phyloP scores from a whole-genome alignment of 495 filamentous ascomycete species.

The Parathielavia hyrcaniae region DNA sequence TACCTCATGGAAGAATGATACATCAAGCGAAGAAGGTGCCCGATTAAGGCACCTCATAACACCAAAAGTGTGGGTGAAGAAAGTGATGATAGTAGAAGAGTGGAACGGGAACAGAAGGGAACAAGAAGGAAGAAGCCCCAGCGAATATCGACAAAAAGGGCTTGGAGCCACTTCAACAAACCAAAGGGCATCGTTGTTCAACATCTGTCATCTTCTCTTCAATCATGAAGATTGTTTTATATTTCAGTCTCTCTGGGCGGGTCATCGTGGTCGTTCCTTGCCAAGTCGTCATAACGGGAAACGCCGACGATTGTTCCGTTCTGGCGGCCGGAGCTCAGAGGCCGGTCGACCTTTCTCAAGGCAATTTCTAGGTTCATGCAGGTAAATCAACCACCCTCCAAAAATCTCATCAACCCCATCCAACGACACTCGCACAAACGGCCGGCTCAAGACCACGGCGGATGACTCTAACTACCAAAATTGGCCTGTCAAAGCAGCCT shows the following conservation, averaged over 20 bases:
- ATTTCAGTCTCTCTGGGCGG: neutral
- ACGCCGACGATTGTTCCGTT: neutral
- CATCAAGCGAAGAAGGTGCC: too few relatives aligned
- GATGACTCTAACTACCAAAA: neutral
- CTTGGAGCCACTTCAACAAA: too few relatives aligned
- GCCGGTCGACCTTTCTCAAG: neutral
- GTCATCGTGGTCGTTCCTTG: neutral
- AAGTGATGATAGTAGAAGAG: too few relatives aligned
- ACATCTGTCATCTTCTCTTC: neutral
- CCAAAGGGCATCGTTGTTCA: too few relatives aligned
- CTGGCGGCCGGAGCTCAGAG: conserved; percentile 2
- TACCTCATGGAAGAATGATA: too few relatives aligned
- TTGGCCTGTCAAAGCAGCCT: conserved; percentile 2
- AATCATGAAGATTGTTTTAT: neutral
- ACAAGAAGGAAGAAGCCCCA: too few relatives aligned
- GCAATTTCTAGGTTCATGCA: conserved; percentile 10
- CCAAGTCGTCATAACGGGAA: neutral
- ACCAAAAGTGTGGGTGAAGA: too few relatives aligned
- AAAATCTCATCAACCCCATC: neutral
- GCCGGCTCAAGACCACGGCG: neutral
- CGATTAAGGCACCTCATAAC: too few relatives aligned
- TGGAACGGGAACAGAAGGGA: too few relatives aligned
- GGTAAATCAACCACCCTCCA: too few relatives aligned
- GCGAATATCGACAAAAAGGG: too few relatives aligned
- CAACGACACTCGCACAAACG: neutral